Conservation (phyloP, 139 green algal genomes). For the Coelastrella sp. region DNA sequence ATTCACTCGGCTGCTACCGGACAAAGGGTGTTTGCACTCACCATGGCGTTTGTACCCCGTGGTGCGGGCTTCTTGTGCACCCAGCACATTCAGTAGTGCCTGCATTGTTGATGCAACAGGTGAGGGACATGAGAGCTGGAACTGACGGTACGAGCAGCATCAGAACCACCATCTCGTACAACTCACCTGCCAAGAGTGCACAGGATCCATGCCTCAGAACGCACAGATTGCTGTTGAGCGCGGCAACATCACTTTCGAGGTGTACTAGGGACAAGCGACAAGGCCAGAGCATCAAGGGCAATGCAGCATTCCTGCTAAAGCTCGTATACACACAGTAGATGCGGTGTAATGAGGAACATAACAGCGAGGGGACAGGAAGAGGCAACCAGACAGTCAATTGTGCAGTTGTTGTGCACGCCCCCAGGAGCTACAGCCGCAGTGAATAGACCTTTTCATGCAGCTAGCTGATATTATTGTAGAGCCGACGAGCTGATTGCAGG, state of each 20-base stretch:
- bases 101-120: not conserved
- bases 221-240: not conserved
- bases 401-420: not conserved
- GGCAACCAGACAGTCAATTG: not conserved
- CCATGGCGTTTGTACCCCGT: not conserved
- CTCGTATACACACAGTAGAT: no score
- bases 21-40: not conserved
- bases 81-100: slow-evolving; percentile 2
- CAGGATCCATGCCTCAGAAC: slow-evolving; percentile 7
- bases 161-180: not conserved
- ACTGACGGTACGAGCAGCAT: no score
- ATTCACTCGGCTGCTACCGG: not conserved
- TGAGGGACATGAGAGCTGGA: no score
- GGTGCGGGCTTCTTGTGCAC: not conserved
- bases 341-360: not conserved
- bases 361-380: not conserved
- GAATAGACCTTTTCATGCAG: not conserved
- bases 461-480: no score
- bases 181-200: slow-evolving; percentile 25
- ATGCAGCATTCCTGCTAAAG: no score
- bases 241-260: no score
- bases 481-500: not conserved
- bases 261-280: no score
- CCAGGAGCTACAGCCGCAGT: not conserved
- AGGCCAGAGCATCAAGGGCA: no score